Conservation (phyloP, 2,329 filamentous ascomycete genomes). For the Fusarium cyanostomum region DNA sequence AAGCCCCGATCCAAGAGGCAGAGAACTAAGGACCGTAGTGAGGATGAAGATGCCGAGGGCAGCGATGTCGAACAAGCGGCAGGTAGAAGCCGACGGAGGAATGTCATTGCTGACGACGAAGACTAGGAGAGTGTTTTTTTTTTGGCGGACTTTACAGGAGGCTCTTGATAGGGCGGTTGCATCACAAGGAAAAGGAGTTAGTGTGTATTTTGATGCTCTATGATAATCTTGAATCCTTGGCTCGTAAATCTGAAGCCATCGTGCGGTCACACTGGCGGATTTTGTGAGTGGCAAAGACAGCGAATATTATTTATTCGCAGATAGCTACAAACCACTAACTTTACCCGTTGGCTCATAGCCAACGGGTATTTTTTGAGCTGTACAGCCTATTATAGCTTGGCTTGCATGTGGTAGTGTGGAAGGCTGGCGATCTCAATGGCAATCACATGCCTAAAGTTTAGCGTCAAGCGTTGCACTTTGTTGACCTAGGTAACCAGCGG, state of each 20-base stretch:
- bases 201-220: slow-evolving; percentile 23
- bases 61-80: slow-evolving; percentile 61
- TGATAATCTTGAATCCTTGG: slow-evolving; percentile 6
- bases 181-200: slow-evolving; percentile 5
- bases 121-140: slow-evolving; percentile 50
- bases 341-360: slow-evolving; percentile 6
- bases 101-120: slow-evolving; percentile 69
- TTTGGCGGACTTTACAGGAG: not conserved
- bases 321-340: too few species aligned
- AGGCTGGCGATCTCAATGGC: slow-evolving; percentile 41
- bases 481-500: slow-evolving; percentile 29
- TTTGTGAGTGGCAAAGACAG: too few species aligned
- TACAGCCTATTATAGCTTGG: not conserved
- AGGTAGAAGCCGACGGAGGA: slow-evolving; percentile 62
- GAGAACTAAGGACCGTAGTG: slow-evolving; percentile 57
- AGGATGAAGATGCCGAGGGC: slow-evolving; percentile 62
- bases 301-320: too few species aligned
- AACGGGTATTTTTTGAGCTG: slow-evolving; percentile 4
- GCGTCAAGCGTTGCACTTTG: slow-evolving; percentile 30
- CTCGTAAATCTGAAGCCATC: not conserved
- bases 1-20: slow-evolving; percentile 59
- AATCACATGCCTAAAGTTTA: slow-evolving; percentile 45
- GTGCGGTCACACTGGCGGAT: not conserved
- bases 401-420: slow-evolving; percentile 14
- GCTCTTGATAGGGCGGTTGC: slow-evolving; percentile 5